Conservation (phyloP, 768 basidiomycete genomes). For the Kondoa subrosea region DNA sequence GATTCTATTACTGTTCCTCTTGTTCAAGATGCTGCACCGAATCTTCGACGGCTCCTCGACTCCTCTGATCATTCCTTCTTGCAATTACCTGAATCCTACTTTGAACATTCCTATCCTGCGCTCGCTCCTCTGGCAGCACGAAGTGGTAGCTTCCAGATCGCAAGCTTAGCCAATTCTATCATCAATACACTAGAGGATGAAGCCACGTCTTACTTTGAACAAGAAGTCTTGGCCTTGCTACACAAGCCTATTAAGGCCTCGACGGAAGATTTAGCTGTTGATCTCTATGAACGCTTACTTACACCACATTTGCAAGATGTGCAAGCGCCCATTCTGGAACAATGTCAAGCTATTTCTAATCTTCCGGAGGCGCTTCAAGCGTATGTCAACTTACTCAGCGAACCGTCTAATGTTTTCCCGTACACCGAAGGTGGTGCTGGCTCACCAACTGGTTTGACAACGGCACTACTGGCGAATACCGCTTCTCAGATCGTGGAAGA, state of each 20-base stretch:
- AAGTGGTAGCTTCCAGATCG: not conserved
- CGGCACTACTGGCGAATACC: not conserved
- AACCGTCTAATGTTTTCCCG: not conserved
- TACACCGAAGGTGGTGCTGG: not conserved
- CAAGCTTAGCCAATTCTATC: not conserved
- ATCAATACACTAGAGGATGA: not conserved
- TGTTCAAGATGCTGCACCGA: conserved; percentile 12
- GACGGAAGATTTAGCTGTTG: conserved; percentile 17
- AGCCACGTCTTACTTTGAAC: conserved; percentile 7
- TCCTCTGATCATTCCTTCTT: not conserved
- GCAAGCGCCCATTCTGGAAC: not conserved
- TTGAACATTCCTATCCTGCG: conserved; percentile 4
- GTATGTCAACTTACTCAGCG: not conserved
- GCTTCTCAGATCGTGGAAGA: not conserved
- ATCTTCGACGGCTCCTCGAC: not conserved
- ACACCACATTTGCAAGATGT: conserved; percentile 5
- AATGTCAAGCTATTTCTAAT: conserved; percentile 4
- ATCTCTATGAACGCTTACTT: conserved; percentile 15
- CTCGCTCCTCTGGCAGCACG: conserved; percentile 9
- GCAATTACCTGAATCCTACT: not conserved
- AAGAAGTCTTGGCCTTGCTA: conserved; percentile 6
- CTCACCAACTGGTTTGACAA: not conserved
- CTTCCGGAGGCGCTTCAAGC: not conserved
- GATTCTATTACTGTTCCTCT: conserved; percentile 18
- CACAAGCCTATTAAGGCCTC: conserved; percentile 8